Evolutionary conservation across 208 protist species (phyloP).

Genomic region (Trypanosoma scelopori): DNA sequence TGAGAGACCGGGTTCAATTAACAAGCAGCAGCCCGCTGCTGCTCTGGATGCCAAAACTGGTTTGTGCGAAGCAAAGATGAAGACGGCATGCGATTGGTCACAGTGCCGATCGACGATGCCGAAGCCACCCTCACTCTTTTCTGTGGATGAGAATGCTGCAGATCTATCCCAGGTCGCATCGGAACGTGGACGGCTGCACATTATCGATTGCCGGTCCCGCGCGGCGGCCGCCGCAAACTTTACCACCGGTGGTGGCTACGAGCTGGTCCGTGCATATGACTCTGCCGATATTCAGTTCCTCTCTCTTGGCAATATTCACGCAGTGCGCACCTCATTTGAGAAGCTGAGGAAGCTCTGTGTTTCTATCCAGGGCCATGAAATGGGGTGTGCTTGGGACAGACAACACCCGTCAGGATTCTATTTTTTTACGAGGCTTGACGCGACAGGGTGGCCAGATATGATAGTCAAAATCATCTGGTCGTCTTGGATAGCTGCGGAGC

Average conservation of each 20-base stretch:
- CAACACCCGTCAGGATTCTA: neutral
- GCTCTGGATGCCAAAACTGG: too few species aligned
- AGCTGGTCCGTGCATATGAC: slow-evolving; percentile 39
- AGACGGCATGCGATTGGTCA: too few species aligned
- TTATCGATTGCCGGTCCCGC: slow-evolving; percentile 58
- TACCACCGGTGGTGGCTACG: slow-evolving; percentile 54
- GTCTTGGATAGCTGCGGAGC: slow-evolving; percentile 9
- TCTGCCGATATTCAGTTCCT: slow-evolving; percentile 41
- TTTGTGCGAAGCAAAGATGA: too few species aligned
- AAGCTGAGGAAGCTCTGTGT: slow-evolving; percentile 28
- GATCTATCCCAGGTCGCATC: neutral
- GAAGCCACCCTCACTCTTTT: neutral
- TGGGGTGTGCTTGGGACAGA: neutral
- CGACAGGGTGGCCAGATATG: slow-evolving; percentile 26
- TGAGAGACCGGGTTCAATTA: too few species aligned
- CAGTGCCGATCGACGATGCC: too few species aligned
- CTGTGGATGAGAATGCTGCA: neutral
- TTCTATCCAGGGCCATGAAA: slow-evolving; percentile 8
- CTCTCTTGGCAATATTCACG: slow-evolving; percentile 78
- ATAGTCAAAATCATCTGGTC: slow-evolving; percentile 18
- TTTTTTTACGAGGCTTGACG: slow-evolving; percentile 25
- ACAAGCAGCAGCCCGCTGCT: too few species aligned
- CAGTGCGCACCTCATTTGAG: slow-evolving; percentile 34
- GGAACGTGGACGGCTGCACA: slow-evolving; percentile 16
- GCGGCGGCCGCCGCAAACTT: slow-evolving; percentile 47